Conservation (phyloP, 2,329 filamentous ascomycete species). For the Periconia macrospinosa region DNA sequence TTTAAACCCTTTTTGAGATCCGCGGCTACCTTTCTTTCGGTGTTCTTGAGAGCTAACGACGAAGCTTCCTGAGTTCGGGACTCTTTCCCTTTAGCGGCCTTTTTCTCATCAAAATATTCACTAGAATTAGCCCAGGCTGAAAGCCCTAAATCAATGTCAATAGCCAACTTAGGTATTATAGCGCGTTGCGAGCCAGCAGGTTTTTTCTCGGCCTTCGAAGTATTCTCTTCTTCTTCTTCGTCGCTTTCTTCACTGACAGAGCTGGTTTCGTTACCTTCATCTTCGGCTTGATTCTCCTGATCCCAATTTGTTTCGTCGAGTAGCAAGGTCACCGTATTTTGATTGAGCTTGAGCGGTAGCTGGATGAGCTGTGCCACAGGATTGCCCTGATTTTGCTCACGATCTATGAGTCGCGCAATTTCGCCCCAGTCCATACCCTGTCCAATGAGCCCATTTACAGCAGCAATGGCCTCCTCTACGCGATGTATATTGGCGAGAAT, state of each 20-base stretch:
- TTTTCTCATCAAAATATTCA: slow-evolving; percentile 90
- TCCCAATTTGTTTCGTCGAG: slow-evolving; percentile 71
- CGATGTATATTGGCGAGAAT: slow-evolving; percentile 89
- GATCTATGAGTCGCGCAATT: slow-evolving; percentile 82
- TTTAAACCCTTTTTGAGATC: slow-evolving; percentile 87
- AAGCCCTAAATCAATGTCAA: slow-evolving; percentile 83
- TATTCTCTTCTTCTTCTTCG: slow-evolving; percentile 60
- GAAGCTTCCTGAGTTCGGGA: slow-evolving; percentile 84
- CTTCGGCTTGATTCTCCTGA: slow-evolving; percentile 62
- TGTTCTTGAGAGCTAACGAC: slow-evolving; percentile 79
- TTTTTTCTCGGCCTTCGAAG: slow-evolving; percentile 51
- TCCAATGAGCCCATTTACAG: slow-evolving; percentile 85
- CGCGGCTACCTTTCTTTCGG: slow-evolving; percentile 82
- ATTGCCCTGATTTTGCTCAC: slow-evolving; percentile 79
- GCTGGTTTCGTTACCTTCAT: slow-evolving; percentile 61
- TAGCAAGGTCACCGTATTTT: slow-evolving; percentile 81
- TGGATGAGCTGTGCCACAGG: slow-evolving; percentile 85
- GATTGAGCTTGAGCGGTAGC: slow-evolving; percentile 83
- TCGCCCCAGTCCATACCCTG: slow-evolving; percentile 99
- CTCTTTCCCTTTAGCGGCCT: slow-evolving; percentile 80
- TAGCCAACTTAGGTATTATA: slow-evolving; percentile 56
- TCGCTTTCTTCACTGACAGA: slow-evolving; percentile 61
- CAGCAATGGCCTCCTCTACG: slow-evolving; percentile 89
- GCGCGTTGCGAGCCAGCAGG: slow-evolving; percentile 37
- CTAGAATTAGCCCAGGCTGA: slow-evolving; percentile 88